A percentile compares a stretch with the other conserved stretches of the same genome.
phyloP scores from a whole-genome alignment of 2,329 filamentous ascomycete species.

The Keithomyces neogunnii region DNA sequence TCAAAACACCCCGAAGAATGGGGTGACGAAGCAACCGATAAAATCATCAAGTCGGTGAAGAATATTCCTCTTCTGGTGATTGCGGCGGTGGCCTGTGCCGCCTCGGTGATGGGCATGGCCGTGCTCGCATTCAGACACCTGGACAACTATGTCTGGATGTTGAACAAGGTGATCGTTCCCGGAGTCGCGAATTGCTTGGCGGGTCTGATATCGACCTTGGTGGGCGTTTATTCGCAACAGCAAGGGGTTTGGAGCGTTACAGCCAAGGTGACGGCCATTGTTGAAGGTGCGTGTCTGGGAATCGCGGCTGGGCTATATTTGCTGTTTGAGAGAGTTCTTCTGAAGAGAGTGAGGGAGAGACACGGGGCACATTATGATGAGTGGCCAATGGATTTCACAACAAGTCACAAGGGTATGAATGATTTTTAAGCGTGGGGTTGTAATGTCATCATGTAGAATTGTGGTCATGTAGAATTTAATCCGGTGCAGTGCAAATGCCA shows the following conservation, averaged over 20 bases:
- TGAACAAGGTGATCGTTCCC: constrained; percentile 41
- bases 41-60: constrained; percentile 16
- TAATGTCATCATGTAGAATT: background rate
- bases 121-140: constrained; percentile 35
- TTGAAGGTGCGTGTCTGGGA: constrained; percentile 23
- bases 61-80: constrained; percentile 34
- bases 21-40: constrained; percentile 11
- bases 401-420: background rate
- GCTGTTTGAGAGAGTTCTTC: constrained; percentile 21
- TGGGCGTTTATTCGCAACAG: constrained; percentile 40
- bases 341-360: constrained; percentile 21
- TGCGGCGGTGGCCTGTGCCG: constrained; percentile 31
- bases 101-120: constrained; percentile 25
- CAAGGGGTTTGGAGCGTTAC: constrained; percentile 35
- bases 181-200: constrained; percentile 37
- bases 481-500: background rate
- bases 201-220: constrained; percentile 39
- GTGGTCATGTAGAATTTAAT: background rate
- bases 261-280: constrained; percentile 25
- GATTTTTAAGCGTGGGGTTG: background rate
- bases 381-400: constrained; percentile 6
- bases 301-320: constrained; percentile 20
- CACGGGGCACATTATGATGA: constrained; percentile 17
- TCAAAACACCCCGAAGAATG: constrained; percentile 10
- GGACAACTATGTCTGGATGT: constrained; percentile 44